Percentiles rank a stretch among this genome's conserved stretches.
phyloP scores from a whole-genome alignment of 2,329 filamentous ascomycete species.

The Fonsecaea pugnacius region DNA sequence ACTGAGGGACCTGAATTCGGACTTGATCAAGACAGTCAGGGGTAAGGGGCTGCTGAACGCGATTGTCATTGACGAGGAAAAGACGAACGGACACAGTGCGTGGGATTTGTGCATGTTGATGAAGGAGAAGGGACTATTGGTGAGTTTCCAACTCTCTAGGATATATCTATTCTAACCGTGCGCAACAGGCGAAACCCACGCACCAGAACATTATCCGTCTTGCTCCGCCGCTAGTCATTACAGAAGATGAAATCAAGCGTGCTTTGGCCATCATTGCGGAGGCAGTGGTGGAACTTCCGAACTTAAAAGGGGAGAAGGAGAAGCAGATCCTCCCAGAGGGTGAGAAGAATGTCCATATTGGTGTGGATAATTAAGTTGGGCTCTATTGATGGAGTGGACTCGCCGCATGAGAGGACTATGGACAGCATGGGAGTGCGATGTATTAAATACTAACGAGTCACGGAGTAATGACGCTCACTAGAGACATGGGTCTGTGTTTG shows the following conservation, averaged over 20 bases:
- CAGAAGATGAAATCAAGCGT: slow-evolving; percentile 78
- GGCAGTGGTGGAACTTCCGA: slow-evolving; percentile 79
- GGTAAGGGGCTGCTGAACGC: slow-evolving; percentile 96
- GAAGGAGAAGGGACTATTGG: slow-evolving; percentile 92
- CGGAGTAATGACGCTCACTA: neutral
- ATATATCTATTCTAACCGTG: neutral
- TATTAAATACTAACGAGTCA: slow-evolving; percentile 4
- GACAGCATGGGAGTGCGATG: neutral
- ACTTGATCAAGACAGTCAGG: slow-evolving; percentile 79
- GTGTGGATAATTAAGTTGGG: slow-evolving; percentile 57
- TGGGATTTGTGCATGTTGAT: slow-evolving; percentile 97
- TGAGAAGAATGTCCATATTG: slow-evolving; percentile 67
- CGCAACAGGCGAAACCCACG: slow-evolving; percentile 84
- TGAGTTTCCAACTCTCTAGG: slow-evolving; percentile 55
- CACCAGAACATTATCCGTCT: slow-evolving; percentile 98
- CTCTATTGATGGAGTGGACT: neutral
- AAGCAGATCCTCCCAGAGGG: slow-evolving; percentile 60
- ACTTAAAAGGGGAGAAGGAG: slow-evolving; percentile 61
- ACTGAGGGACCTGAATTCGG: slow-evolving; percentile 73
- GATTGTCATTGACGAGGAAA: slow-evolving; percentile 89
- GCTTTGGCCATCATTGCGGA: slow-evolving; percentile 80
- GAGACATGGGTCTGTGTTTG: neutral
- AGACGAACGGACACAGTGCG: slow-evolving; percentile 81
- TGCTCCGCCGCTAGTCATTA: slow-evolving; percentile 94
- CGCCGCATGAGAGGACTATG: neutral